Base-by-base conservation (phyloP, 2,329 filamentous ascomycete species). In the Colletotrichum abscissum region DNA sequence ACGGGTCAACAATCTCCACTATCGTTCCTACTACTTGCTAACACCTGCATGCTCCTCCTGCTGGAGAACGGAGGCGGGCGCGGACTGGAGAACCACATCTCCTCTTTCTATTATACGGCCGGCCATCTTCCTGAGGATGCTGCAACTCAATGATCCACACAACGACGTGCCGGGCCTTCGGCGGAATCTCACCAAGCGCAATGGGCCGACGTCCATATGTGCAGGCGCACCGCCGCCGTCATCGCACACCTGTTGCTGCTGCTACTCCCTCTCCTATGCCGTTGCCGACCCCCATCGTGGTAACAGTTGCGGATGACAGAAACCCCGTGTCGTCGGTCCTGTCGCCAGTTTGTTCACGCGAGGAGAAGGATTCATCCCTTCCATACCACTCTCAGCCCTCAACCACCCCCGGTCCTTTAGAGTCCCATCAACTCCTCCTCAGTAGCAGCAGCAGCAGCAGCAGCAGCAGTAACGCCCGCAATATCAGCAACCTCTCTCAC, bases 121-220 rank as follows among this genome's bases (percentile, higher is more conserved):
- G 42, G 42, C 7, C 42, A 49, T 49, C 42, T 49, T 49, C 42
- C 16, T 49, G 68, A 67, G 60, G 6, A 65, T 70, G 70, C 67
- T 62, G 67, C 70, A 62, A 69, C 70, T 57, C 70, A 52, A 73
- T 73, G 70, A 70, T 70, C 70, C 70, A 70, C 70, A 59, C 67
- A 52, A 52, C 56, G 12, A 70, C 56, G 26, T 65, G 26, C 66
- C 70, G 67, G 70, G 22, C 46, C 52, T 38, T 70, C 33, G 60
- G 70, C 35, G 49, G 67, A 19, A 16, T 70, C 60, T 69, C 60
- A 55, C 14, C 66, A 55, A 56, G 52, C 55, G 28, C 59, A 19
- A 73, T 73, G 70, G 70, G 70, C 60, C 66, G 66, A 35, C 67
- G 22, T 70, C 66, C 56, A 60, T 57, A 73, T 70, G 59, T 70